phyloP scores from a whole-genome alignment of 2,329 filamentous ascomycete genomes.

The Claviceps africana region DNA sequence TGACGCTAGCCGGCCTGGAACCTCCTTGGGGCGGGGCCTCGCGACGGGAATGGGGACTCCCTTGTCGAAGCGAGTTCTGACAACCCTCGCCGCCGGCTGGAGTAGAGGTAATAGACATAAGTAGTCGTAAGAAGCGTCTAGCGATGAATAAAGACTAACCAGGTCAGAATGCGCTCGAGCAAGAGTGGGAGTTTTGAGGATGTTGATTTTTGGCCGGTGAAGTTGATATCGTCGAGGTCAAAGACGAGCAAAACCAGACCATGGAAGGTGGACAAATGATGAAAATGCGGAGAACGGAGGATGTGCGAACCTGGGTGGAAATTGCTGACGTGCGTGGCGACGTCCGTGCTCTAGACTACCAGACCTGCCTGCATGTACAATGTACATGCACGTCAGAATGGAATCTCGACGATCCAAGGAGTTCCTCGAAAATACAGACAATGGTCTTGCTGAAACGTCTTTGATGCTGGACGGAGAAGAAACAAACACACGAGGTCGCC shows the following conservation, averaged over 20 bases:
- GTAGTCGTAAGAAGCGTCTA: not conserved
- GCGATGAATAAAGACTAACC: not conserved
- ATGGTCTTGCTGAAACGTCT: too few relatives aligned
- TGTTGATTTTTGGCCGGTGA: not conserved
- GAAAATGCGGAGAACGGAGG: not conserved
- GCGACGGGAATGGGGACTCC: not conserved
- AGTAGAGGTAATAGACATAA: conserved; percentile 6
- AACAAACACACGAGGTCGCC: too few relatives aligned
- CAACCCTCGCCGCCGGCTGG: not conserved
- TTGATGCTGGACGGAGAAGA: too few relatives aligned
- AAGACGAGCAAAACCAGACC: not conserved
- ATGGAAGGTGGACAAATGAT: not conserved
- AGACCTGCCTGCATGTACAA: too few relatives aligned
- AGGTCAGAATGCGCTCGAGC: not conserved
- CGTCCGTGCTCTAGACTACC: too few relatives aligned
- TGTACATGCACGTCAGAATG: too few relatives aligned
- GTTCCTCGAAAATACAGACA: too few relatives aligned
- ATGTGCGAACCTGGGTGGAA: too few relatives aligned
- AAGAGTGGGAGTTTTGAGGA: not conserved
- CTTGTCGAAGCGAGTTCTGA: not conserved
- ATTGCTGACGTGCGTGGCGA: too few relatives aligned
- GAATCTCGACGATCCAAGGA: too few relatives aligned
- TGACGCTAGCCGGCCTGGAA: not conserved
- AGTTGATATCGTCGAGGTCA: not conserved
- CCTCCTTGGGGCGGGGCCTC: conserved; percentile 2